These are phyloP conservation scores for Pichia occidentalis DNA, from an alignment of 805 yeast genomes.

Conservation along the genomic window DNA sequence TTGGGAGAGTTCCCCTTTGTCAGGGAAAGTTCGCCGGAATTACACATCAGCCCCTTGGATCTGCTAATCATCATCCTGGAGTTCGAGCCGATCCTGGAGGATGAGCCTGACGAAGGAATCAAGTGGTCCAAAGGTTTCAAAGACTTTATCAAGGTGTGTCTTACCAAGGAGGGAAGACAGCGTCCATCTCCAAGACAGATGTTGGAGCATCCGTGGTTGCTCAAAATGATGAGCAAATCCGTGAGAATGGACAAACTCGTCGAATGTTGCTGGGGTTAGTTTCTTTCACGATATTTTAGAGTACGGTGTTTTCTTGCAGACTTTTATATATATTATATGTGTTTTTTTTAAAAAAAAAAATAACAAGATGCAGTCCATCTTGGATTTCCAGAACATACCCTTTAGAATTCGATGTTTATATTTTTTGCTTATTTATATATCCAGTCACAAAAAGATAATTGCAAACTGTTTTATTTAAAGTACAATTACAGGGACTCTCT, in stretches of 20 bases:
- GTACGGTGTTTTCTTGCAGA: too few relatives aligned
- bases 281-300: too few relatives aligned
- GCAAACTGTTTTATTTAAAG: too few relatives aligned
- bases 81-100: constrained; percentile 72
- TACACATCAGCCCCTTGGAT: constrained; percentile 78
- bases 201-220: constrained; percentile 90
- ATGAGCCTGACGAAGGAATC: constrained; percentile 69
- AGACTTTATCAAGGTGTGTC: constrained; percentile 72
- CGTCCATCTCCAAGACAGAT: constrained; percentile 93
- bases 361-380: too few relatives aligned
- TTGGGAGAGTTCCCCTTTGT: constrained; percentile 84
- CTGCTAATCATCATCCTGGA: constrained; percentile 73
- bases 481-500: too few relatives aligned
- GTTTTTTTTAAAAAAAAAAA: too few relatives aligned
- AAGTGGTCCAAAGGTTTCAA: constrained; percentile 79
- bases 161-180: constrained; percentile 70
- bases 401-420: too few relatives aligned
- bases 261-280: constrained; percentile 56
- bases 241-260: constrained; percentile 88
- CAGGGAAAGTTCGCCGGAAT: constrained; percentile 17
- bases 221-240: constrained; percentile 61
- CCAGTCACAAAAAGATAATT: too few relatives aligned
- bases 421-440: too few relatives aligned
- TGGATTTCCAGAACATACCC: too few relatives aligned
- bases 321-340: too few relatives aligned